Base-by-base conservation (phyloP, 805 yeast genomes). In the Ogataea ganodermae region DNA sequence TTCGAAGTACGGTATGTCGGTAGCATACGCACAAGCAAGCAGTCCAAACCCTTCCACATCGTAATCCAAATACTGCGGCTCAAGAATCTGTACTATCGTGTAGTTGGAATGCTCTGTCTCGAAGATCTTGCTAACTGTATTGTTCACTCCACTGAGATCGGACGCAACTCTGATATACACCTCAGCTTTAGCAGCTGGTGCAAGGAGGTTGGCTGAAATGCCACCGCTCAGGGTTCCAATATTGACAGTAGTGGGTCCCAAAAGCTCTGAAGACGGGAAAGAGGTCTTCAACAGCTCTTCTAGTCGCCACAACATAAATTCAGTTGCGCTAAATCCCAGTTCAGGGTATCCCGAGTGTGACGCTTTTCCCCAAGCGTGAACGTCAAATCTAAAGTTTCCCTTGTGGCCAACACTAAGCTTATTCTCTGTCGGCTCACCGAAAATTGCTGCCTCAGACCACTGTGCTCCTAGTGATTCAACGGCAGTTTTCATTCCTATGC, bases 381-480 rank as follows among this genome's bases (percentile, higher is more conserved):
- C 55, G 10, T 66, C 61, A 36, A 73, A 71, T 38, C 67, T 52
- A 26, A 68, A 73, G 35, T 68, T 64, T 8, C 86, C 86, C 61
- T 82, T 82, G 59, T 82, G 88, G 6, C 86, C 87, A 4, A 73
- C 75, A 16, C 83, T 84, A n/a, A 82, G 68, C 55, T 78, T 79
- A 58, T 74, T 65, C 52, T 81, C 86, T 1, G 88, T 82, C 6
- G 88, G 88, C 59, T 82, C 88, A 12, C 87, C 87, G 64, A 83
- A 83, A 30, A 83, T 72, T 8, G 73, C 86, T 18, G 76, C 56
- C 20, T 77, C 78, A 81, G 84, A 81, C 14, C 65, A 54, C 6
- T 33, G 27, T 4, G 69, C 71, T 20, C 70, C 71, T 39, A 76
- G 58, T 2, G 59, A 45, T 1, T 63, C 60, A 47, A 67, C 58